Conservation (phyloP, 78 protist genomes). For the Dictyostelium intermedium region DNA sequence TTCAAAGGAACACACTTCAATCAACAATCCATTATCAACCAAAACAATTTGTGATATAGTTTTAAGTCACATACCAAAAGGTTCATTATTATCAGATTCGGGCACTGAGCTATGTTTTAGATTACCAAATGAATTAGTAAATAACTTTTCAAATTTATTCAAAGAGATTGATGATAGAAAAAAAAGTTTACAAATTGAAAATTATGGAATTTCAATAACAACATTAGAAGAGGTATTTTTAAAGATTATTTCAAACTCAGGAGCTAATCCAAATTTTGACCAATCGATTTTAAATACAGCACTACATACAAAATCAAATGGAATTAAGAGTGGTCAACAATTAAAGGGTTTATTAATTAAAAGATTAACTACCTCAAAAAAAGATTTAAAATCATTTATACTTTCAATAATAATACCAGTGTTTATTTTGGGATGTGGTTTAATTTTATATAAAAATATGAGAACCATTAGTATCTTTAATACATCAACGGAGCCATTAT, state of each 20-base stretch:
- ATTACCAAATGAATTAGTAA: neutral
- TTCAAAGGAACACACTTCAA: neutral
- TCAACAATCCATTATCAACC: neutral
- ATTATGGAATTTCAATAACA: slow-evolving; percentile 47
- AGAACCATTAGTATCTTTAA: neutral
- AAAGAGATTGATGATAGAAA: neutral
- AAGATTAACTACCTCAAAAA: neutral
- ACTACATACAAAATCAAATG: neutral
- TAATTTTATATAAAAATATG: slow-evolving; percentile 18
- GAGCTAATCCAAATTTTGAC: neutral
- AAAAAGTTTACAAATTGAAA: neutral
- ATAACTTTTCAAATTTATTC: slow-evolving; percentile 6
- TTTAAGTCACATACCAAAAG: slow-evolving; percentile 4
- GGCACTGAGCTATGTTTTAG: neutral
- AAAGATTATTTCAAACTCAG: slow-evolving; percentile 7
- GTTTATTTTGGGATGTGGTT: neutral
- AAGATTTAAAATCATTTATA: slow-evolving; percentile 29
- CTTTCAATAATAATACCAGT: slow-evolving; percentile 26
- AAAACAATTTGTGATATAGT: neutral
- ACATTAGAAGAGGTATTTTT: slow-evolving; percentile 69
- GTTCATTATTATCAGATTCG: neutral
- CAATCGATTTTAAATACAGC: slow-evolving; percentile 14
- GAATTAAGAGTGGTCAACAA: slow-evolving; percentile 10
- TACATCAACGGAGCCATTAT: neutral
- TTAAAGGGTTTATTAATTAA: slow-evolving; percentile 51